Percentiles rank a stretch among this genome's conserved stretches.
These are phyloP conservation scores for Diaporthe velutina DNA, from an alignment of 2,329 filamentous ascomycete genomes.

Conservation along the genomic window DNA sequence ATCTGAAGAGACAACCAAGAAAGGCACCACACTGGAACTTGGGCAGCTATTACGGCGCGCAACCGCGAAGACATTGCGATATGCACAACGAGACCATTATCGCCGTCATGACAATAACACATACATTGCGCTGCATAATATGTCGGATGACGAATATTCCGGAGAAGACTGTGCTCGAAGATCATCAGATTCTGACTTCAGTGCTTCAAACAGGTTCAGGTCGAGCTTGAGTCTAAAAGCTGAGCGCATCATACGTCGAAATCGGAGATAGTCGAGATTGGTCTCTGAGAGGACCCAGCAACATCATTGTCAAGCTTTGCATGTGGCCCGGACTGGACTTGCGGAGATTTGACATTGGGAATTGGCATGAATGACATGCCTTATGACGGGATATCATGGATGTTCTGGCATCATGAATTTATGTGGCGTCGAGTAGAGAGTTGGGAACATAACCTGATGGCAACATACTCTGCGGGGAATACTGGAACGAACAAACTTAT, in stretches of 20 bases:
- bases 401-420: neutral
- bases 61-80: neutral
- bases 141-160: neutral
- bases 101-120: slow-evolving; percentile 1
- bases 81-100: neutral
- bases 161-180: neutral
- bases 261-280: neutral
- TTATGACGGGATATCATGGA: no score
- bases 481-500: neutral
- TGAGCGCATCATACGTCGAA: slow-evolving; percentile 3
- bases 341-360: no score
- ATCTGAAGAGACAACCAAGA: neutral
- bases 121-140: neutral
- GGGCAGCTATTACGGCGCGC: neutral
- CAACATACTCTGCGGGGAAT: no score
- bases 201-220: neutral
- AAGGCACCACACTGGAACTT: neutral
- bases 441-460: neutral
- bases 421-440: no score
- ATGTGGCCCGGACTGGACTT: neutral
- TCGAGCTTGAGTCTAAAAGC: neutral
- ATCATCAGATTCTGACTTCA: neutral
- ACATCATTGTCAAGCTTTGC: neutral
- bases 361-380: neutral
- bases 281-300: no score